phyloP scores from a whole-genome alignment of 257 asterid species.

The Rhazya stricta region DNA sequence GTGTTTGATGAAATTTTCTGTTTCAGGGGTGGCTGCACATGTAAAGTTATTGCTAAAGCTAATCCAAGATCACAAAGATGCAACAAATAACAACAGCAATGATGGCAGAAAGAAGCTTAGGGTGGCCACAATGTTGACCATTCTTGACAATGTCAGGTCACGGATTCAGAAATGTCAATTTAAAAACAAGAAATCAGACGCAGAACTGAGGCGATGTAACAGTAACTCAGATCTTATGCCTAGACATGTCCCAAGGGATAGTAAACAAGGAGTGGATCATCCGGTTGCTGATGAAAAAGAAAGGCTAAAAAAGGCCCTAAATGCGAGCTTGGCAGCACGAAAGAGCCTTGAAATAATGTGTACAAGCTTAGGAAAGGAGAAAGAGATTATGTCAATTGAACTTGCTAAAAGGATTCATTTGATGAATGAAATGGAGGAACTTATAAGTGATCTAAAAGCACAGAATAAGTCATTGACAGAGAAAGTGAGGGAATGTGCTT shows the following conservation, averaged over 20 bases:
- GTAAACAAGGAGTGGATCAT: conserved; percentile 18
- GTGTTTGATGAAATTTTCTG: neutral
- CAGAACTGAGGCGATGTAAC: conserved; percentile 38
- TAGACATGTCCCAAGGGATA: conserved; percentile 27
- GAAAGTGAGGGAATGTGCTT: conserved; percentile 37
- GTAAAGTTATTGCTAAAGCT: conserved; percentile 57
- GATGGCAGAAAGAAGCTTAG: conserved; percentile 73
- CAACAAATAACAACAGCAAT: conserved; percentile 42
- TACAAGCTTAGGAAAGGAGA: conserved; percentile 66
- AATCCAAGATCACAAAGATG: conserved; percentile 69
- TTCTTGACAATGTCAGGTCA: conserved; percentile 52
- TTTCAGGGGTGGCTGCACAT: conserved; percentile 65
- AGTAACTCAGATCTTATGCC: conserved; percentile 36
- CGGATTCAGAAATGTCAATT: conserved; percentile 64
- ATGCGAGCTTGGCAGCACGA: conserved; percentile 46
- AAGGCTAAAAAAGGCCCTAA: conserved; percentile 45
- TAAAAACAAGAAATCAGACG: conserved; percentile 31
- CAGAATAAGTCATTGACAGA: conserved; percentile 42
- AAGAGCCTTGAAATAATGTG: conserved; percentile 67
- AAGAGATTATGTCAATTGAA: conserved; percentile 66
- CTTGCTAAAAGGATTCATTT: conserved; percentile 51
- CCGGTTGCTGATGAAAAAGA: conserved; percentile 37
- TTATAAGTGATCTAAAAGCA: conserved; percentile 37
- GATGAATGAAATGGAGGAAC: conserved; percentile 52
- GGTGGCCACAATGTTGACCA: conserved; percentile 85